A percentile compares a stretch with the other conserved stretches of the same genome.
Evolutionary conservation across 306 rosid genomes (phyloP).

Genomic region (Clitoria ternatea): DNA sequence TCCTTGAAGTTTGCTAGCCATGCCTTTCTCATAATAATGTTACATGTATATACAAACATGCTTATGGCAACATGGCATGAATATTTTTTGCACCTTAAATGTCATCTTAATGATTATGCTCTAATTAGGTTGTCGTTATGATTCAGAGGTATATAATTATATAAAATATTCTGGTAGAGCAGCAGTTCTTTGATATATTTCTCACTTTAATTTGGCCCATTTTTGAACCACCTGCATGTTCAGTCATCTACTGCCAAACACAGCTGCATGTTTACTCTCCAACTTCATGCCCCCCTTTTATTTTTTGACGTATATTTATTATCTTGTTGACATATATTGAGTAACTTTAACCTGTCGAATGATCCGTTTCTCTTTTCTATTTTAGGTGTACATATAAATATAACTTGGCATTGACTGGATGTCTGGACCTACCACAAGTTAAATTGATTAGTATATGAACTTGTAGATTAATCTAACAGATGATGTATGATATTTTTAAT

Average conservation of each 20-base stretch:
- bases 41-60: not conserved
- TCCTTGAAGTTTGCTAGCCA: constrained; percentile 16
- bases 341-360: not conserved
- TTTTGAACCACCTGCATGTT: constrained; percentile 7
- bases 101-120: not conserved
- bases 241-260: not conserved
- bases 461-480: constrained; percentile 1
- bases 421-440: not conserved
- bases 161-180: not conserved
- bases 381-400: not conserved
- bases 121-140: not conserved
- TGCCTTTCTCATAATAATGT: constrained; percentile 12
- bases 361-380: constrained; percentile 11
- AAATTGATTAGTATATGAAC: constrained; percentile 15
- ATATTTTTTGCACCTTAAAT: constrained; percentile 14
- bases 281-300: not conserved
- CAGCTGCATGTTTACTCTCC: constrained; percentile 13
- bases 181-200: not conserved
- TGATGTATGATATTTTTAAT: constrained; percentile 6
- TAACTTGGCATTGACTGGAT: constrained; percentile 13
- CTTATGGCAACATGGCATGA: not conserved
- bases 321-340: constrained; percentile 21
- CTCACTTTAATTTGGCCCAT: not conserved
- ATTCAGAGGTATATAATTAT: not conserved
- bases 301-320: constrained; percentile 13